Evolutionary conservation across 768 basidiomycete species (phyloP).

Genomic region (Postia placenta): DNA sequence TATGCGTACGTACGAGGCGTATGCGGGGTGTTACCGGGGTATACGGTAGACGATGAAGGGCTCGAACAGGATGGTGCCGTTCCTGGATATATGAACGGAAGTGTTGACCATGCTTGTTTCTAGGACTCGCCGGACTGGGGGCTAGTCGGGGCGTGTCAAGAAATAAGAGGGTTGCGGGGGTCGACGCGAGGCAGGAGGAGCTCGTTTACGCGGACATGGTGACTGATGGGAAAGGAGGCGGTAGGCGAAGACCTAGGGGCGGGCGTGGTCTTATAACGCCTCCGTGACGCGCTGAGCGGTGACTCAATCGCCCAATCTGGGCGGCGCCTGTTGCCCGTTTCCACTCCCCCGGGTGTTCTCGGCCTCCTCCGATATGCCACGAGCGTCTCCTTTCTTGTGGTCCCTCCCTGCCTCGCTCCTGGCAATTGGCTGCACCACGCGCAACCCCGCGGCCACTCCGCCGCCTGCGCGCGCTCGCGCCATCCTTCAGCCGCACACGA

Average conservation of each 20-base stretch:
- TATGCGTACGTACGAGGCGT: slow-evolving; percentile 1
- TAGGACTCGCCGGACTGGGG: slow-evolving; percentile 22
- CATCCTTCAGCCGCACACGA: background rate
- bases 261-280: slow-evolving; percentile 34
- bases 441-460: background rate
- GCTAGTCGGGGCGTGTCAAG: slow-evolving; percentile 20
- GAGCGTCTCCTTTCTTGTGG: slow-evolving; percentile 1
- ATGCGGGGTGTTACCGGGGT: slow-evolving; percentile 43
- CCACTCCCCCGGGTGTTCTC: slow-evolving; percentile 7
- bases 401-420: background rate
- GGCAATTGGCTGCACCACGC: too few species aligned
- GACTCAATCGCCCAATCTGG: slow-evolving; percentile 16
- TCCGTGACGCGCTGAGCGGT: slow-evolving; percentile 12
- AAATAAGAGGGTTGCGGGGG: slow-evolving; percentile 15
- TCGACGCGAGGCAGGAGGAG: slow-evolving; percentile 23
- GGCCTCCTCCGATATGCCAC: background rate
- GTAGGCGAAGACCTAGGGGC: slow-evolving; percentile 12
- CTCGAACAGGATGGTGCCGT: slow-evolving; percentile 85
- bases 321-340: slow-evolving; percentile 10
- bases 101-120: slow-evolving; percentile 72
- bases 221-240: slow-evolving; percentile 22
- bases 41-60: slow-evolving; percentile 85
- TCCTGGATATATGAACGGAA: slow-evolving; percentile 73
- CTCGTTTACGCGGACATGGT: slow-evolving; percentile 32
- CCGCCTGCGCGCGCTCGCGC: background rate